Evolutionary conservation across 345 rosid genomes (phyloP).

Genomic region (Hibiscus mutabilis): DNA sequence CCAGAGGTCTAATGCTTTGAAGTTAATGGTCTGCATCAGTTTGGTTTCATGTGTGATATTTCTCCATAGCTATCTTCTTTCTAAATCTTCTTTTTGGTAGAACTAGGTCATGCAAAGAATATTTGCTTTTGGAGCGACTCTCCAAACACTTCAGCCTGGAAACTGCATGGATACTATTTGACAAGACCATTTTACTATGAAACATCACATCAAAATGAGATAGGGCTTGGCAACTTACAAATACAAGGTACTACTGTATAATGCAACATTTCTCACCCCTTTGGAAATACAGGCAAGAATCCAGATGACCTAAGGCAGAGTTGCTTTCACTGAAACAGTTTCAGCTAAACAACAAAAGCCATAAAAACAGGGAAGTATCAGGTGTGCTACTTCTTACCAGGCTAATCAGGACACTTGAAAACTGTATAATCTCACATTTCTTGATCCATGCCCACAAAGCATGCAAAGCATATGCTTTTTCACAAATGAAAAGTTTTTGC

Average conservation of each 20-base stretch:
- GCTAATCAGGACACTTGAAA: not conserved
- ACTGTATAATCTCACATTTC: not conserved
- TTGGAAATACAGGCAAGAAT: not conserved
- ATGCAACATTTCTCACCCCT: conserved; percentile 2
- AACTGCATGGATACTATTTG: not conserved
- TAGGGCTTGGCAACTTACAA: not conserved
- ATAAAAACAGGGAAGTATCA: not conserved
- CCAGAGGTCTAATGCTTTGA: not conserved
- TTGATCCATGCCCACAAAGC: not conserved
- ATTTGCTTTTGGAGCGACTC: not conserved
- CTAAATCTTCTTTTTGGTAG: not conserved
- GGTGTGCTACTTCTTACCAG: not conserved
- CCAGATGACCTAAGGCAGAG: not conserved
- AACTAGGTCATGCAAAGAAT: not conserved
- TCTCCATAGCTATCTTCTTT: not conserved
- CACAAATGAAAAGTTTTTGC: not conserved
- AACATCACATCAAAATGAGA: not conserved
- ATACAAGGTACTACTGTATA: not conserved
- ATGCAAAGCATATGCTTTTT: not conserved
- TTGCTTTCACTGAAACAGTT: not conserved
- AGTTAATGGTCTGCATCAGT: too few relatives aligned
- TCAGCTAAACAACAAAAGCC: not conserved
- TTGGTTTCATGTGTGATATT: not conserved
- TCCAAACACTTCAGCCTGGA: not conserved
- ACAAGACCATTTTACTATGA: not conserved